These are phyloP conservation scores for Neonectria sp. DNA, from an alignment of 2,329 filamentous ascomycete species.

Conservation along the genomic window DNA sequence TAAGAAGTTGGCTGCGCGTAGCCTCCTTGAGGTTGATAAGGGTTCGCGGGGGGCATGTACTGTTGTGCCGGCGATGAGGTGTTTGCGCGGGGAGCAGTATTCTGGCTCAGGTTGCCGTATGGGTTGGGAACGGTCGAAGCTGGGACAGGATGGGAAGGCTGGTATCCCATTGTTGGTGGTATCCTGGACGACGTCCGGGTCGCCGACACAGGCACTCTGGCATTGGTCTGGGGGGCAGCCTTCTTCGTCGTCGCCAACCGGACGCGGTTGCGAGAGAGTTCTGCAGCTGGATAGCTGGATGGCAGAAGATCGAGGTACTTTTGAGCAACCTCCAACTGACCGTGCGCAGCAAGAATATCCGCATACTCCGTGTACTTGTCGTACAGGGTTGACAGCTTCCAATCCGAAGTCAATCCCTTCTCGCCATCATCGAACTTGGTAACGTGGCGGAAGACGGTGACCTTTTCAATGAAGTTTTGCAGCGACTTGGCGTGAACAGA, in stretches of 20 bases:
- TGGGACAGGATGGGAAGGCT: conserved; percentile 59
- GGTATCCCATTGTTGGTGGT: conserved; percentile 62
- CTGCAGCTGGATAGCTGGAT: conserved; percentile 85
- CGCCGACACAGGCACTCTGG: conserved; percentile 47
- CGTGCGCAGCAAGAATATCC: conserved; percentile 92
- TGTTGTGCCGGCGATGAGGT: conserved; percentile 48
- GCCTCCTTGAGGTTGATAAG: conserved; percentile 51
- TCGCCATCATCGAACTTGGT: conserved; percentile 92
- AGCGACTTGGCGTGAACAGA: conserved; percentile 91
- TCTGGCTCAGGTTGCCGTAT: conserved; percentile 61
- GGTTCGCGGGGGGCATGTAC: conserved; percentile 57
- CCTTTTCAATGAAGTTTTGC: conserved; percentile 97
- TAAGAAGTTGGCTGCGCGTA: conserved; percentile 58
- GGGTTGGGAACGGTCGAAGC: conserved; percentile 48
- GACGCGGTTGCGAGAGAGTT: conserved; percentile 88
- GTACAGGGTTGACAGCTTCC: conserved; percentile 92
- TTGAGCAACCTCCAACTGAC: conserved; percentile 87
- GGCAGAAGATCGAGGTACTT: conserved; percentile 94
- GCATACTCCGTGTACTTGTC: conserved; percentile 98
- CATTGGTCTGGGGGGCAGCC: conserved; percentile 46
- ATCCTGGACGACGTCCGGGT: conserved; percentile 58
- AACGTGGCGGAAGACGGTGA: conserved; percentile 95
- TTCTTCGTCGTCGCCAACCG: conserved; percentile 83
- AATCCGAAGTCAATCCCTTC: conserved; percentile 78
- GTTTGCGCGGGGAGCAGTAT: conserved; percentile 41